Base-by-base conservation (phyloP, 371 early-diverging fungal genomes). In the Rhizoclosmatium hyalinum region DNA sequence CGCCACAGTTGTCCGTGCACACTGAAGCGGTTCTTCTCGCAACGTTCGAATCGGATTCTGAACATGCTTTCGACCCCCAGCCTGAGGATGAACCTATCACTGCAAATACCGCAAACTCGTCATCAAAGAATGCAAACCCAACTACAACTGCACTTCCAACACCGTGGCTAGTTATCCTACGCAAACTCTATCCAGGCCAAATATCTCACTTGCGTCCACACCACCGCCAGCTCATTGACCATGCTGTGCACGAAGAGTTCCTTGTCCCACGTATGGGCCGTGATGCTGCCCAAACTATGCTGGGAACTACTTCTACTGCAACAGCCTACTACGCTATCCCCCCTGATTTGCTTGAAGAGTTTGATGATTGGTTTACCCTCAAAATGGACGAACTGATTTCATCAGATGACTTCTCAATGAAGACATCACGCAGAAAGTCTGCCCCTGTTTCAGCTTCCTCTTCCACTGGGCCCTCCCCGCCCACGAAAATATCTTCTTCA, bases 151-250 rank as follows among this genome's bases (percentile, higher is more conserved):
- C 32, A 32, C 32, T 32, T 32, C 24, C 43, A 14, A 68, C 68
- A 8, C 68, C 68, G 19, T 68, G 68, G 68, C 68, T 50, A 4
- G 19, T 68, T 2, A 46, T 68, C 17, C 3, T 68, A 3, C 17
- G 68, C 10, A 68, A 68, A 43, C 54, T 68, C 53, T 68, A 68
- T 42, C 68, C 68, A 17, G 68, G 68, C 55, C 68, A 68, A 42
- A 68, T 68, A 14, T 68, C 68, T 8, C 68, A 68, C 42, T 42
- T 68, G n/a, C 68, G 68, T 32, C 68, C 19, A 17, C 68, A 68
- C 54, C 68, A 68, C 46, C 46, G 68, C 8, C 19, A 53, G 14
- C 68, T 68, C 3, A 68, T 68, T 68, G 68, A 68, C 55, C 6
- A 8, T n/a, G 54, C 43, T 24, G 68, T 68, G 12, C 68, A 53